phyloP scores from a whole-genome alignment of 257 asterid genomes.

The Voacanga thouarsii region DNA sequence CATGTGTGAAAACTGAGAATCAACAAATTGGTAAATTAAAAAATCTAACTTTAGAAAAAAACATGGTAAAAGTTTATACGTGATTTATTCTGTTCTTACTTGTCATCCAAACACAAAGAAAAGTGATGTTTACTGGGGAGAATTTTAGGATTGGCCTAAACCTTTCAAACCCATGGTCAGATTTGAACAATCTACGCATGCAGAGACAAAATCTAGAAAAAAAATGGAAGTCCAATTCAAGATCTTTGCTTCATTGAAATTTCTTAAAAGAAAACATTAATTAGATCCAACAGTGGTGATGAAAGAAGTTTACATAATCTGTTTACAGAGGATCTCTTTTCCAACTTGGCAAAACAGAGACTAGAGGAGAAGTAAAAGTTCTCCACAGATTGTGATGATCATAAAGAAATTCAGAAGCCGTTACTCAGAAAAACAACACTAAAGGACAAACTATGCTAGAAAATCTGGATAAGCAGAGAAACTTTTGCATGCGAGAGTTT shows the following conservation, averaged over 20 bases:
- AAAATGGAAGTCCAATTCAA: not conserved
- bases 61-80: not conserved
- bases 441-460: not conserved
- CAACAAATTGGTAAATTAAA: slow-evolving; percentile 4
- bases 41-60: slow-evolving; percentile 13
- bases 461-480: not conserved
- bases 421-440: not conserved
- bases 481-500: slow-evolving; percentile 4
- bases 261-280: not conserved
- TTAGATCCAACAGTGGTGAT: slow-evolving; percentile 2
- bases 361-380: not conserved
- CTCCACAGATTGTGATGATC: not conserved
- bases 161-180: slow-evolving; percentile 4
- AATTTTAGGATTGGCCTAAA: not conserved
- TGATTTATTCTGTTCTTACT: not conserved
- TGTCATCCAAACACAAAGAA: not conserved
- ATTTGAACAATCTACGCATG: slow-evolving; percentile 14
- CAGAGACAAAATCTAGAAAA: not conserved
- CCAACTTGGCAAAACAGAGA: not conserved
- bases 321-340: no score
- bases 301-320: not conserved
- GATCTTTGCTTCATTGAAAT: not conserved
- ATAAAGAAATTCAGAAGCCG: not conserved
- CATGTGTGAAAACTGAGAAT: slow-evolving; percentile 36
- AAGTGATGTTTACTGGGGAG: not conserved